Percentiles rank a stretch among this genome's conserved stretches.
Evolutionary conservation across 73 alveolate genomes (phyloP).

Genomic region (Tetrahymena borealis): DNA sequence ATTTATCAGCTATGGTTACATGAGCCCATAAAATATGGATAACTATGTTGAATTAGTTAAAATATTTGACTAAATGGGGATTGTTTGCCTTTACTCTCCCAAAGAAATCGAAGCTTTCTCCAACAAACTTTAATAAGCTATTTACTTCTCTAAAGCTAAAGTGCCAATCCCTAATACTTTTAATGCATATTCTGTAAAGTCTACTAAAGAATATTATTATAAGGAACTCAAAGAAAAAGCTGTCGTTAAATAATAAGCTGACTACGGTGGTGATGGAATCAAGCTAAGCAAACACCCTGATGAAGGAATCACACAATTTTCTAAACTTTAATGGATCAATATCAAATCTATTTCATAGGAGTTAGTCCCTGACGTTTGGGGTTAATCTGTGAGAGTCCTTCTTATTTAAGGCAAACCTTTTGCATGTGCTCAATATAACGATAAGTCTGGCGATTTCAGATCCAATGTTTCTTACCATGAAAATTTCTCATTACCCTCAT

Average conservation of each 20-base stretch:
- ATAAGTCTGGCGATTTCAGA: slow-evolving; percentile 21
- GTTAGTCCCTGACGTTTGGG: slow-evolving; percentile 27
- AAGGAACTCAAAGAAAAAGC: slow-evolving; percentile 6
- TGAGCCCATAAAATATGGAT: slow-evolving; percentile 39
- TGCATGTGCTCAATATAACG: slow-evolving; percentile 18
- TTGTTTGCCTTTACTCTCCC: slow-evolving; percentile 4
- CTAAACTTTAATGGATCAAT: slow-evolving; percentile 21
- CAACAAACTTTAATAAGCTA: slow-evolving; percentile 18
- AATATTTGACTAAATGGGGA: slow-evolving; percentile 19
- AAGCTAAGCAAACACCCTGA: slow-evolving; percentile 18
- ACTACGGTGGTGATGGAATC: slow-evolving; percentile 45
- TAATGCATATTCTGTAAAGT: slow-evolving; percentile 25
- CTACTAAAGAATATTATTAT: slow-evolving; percentile 9
- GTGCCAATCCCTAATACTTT: slow-evolving; percentile 41
- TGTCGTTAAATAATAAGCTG: slow-evolving; percentile 24
- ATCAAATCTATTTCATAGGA: slow-evolving; percentile 8
- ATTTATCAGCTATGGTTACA: slow-evolving; percentile 33
- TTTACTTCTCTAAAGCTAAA: slow-evolving; percentile 26
- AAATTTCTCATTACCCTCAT: slow-evolving; percentile 18
- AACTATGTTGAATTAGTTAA: slow-evolving; percentile 10
- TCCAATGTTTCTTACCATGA: slow-evolving; percentile 36
- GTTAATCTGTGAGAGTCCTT: slow-evolving; percentile 25
- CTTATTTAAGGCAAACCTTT: slow-evolving; percentile 24
- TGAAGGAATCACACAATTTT: slow-evolving; percentile 18
- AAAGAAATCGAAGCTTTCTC: slow-evolving; percentile 8